Base-by-base conservation (phyloP, 192 early-diverging fungal genomes). In the Dispira simplex region DNA sequence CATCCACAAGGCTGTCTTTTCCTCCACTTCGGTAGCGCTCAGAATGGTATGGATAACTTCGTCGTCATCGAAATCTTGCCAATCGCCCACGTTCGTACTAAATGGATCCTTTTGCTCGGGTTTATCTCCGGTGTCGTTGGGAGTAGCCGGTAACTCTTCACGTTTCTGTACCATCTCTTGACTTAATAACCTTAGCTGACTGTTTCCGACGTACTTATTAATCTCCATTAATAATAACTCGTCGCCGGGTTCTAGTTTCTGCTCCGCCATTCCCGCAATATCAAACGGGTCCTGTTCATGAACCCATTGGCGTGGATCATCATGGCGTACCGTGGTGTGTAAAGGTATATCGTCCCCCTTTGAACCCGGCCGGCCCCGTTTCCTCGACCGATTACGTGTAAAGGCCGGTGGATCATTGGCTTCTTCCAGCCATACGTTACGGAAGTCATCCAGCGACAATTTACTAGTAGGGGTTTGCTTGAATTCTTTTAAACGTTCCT, bases 1-100 rank as follows among this genome's bases (percentile, higher is more conserved):
- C 64, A 83, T 90, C 95, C 95, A 98, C 25, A 94, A 75, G 57
- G 77, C 71, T 0, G 85, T 87, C 68, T 95, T 96, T 46, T 81
- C 65, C 59, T 78, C 78, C 16, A 89, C 81, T 65, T 98, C 95
- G 1, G 85, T 82, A 1, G 85, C 82, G 14, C 76, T 83, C 23
- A 95, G 69, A 18, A 91, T 77, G 21, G 83, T 73, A 46, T 71
- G 74, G 18, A 76, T 77, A 23, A 91, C 76, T 72, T 91, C 89
- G 43, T 85, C 85, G 66, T 90, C 89, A 63, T 91, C 88, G 27
- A 87, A 64, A 20, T 85, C 83, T 9, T 81, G 58, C 77, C 77
- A 76, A 25, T 57, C 70, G 55, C 77, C 64, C 51, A 80, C 75
- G 51, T 77, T 75, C 14, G 65, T 39, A 20, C 44, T 39, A 45